Base-by-base conservation (phyloP, 805 yeast genomes). In the Tetrapisispora namnaoensis region DNA sequence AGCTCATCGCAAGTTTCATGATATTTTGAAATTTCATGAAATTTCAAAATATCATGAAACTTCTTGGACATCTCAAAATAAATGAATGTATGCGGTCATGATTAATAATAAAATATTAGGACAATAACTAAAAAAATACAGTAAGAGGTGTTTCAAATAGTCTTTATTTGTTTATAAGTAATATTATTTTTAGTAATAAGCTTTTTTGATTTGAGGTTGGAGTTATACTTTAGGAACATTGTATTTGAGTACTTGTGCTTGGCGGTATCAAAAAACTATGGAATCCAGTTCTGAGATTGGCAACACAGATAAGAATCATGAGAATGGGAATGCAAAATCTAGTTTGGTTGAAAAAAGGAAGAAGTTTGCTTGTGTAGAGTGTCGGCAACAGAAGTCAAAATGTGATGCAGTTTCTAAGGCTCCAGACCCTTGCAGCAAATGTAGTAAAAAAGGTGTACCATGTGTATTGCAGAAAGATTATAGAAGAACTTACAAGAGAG, bases 331-430 rank as follows among this genome's bases (percentile, higher is more conserved):
- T 34, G 8, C 17, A 2, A 24, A n/a, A 10, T 14, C 35, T 22
- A 21, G 20, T 20, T 20, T 28, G 13, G 16, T 42, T 2, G 37
- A 18, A 18, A 49, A 49, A 34, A 61, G 55, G 44, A 55, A 64
- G 13, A 83, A 81, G 49, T 79, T 89, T 62, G 98, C 98, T 0
- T 93, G 99, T 70, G 88, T 87, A 1, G 96, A 91, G 59, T 93
- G 99, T 63, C 78, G 98, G 14, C 98, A 93, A 66, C 99, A 91
- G 64, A 93, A 93, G 67, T 83, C 89, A 35, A 79, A 81, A 58
- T 90, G 97, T 69, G 95, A 90, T 67, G 95, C 96, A 13, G 78
- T 74, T 54, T 89, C 79, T 50, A 73, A 71, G 45, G 77, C 80
- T 32, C 96, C 96, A 0, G 71, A 71, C 9, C 86, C 96, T 1